These are phyloP conservation scores for Linum usitatissimum DNA, from an alignment of 345 rosid species.

Conservation along the genomic window DNA sequence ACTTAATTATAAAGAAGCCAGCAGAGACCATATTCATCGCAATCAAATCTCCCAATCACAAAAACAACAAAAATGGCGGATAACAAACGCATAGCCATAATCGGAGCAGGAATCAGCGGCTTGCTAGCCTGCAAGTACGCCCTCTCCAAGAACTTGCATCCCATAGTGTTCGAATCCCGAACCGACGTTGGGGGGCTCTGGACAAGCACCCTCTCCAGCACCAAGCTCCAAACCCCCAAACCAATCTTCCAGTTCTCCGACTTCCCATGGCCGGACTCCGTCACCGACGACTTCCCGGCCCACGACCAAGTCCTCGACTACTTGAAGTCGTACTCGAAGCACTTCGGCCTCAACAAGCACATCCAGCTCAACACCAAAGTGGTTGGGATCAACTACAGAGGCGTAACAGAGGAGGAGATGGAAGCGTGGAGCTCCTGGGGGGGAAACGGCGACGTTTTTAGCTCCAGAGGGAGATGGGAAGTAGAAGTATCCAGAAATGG, in stretches of 20 bases:
- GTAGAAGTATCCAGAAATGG: slow-evolving; percentile 13
- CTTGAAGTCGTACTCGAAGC: slow-evolving; percentile 23
- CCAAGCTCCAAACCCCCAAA: slow-evolving; percentile 29
- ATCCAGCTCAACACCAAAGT: slow-evolving; percentile 28
- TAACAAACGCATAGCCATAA: slow-evolving; percentile 19
- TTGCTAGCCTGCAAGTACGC: slow-evolving; percentile 33
- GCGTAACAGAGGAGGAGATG: slow-evolving; percentile 14
- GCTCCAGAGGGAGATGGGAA: slow-evolving; percentile 28
- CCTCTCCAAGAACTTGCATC: slow-evolving; percentile 25
- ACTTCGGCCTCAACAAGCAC: slow-evolving; percentile 26
- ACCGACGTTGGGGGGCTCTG: slow-evolving; percentile 26
- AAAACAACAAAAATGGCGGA: background rate
- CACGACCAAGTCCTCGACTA: slow-evolving; percentile 24
- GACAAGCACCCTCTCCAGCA: slow-evolving; percentile 24
- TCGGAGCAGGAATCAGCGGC: slow-evolving; percentile 34
- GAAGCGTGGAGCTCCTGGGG: slow-evolving; percentile 25
- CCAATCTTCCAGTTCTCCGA: slow-evolving; percentile 23
- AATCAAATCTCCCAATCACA: background rate
- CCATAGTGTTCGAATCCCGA: slow-evolving; percentile 27
- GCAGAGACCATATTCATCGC: too few relatives aligned
- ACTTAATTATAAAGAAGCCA: too few relatives aligned
- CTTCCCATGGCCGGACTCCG: slow-evolving; percentile 37
- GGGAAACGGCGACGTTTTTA: slow-evolving; percentile 21
- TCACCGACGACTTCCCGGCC: slow-evolving; percentile 17
- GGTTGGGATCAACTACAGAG: slow-evolving; percentile 16